Conservation (phyloP, 495 filamentous ascomycete genomes). For the Tuber aestivum region DNA sequence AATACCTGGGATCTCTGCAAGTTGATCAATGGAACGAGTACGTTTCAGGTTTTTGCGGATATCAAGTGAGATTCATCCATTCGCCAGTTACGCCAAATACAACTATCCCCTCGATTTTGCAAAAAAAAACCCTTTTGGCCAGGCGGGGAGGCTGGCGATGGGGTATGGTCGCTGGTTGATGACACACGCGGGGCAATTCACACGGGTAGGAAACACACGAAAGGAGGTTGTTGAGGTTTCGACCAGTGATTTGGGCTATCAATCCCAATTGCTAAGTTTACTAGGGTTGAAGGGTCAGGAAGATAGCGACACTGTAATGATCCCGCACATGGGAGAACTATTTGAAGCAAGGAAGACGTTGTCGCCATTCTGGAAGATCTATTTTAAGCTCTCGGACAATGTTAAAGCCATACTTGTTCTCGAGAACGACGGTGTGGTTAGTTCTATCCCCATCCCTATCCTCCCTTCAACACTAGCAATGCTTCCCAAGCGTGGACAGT, state of each 20-base stretch:
- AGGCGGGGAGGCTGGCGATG: conserved; percentile 70
- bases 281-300: conserved; percentile 73
- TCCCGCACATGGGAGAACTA: conserved; percentile 87
- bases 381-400: conserved; percentile 56
- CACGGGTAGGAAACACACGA: conserved; percentile 77
- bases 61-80: conserved; percentile 94
- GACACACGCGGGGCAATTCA: conserved; percentile 94
- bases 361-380: conserved; percentile 74
- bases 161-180: conserved; percentile 80
- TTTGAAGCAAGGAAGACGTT: conserved; percentile 85
- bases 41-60: conserved; percentile 83
- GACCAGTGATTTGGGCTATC: conserved; percentile 79
- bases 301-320: conserved; percentile 86
- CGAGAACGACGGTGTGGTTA: conserved; percentile 83
- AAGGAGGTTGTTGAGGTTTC: conserved; percentile 67
- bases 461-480: neutral
- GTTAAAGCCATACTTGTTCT: conserved; percentile 79
- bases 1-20: conserved; percentile 81
- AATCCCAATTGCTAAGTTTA: conserved; percentile 75
- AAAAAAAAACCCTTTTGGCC: conserved; percentile 63
- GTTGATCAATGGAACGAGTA: conserved; percentile 93
- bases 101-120: conserved; percentile 89
- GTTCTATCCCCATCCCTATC: conserved; percentile 16
- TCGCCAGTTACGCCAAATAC: conserved; percentile 79
- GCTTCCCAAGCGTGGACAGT: conserved; percentile 59